Evolutionary conservation across 345 rosid genomes (phyloP), one percentile per base, ranked within the genome.

Genomic region (Camelina sativa): DNA sequence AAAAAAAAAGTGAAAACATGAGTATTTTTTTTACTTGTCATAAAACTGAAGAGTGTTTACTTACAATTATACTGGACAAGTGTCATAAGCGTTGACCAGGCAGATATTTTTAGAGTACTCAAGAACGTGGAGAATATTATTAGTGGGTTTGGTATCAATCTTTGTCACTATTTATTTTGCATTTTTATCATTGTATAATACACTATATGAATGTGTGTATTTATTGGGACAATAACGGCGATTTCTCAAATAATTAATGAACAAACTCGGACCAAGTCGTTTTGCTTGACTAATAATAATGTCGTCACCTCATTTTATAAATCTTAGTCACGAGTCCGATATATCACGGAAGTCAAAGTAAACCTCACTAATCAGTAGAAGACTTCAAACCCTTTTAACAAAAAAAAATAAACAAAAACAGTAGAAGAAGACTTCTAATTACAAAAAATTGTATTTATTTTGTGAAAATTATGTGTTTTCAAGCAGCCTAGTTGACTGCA

Each of bases 401-500:
- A 23, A 23, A 23, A 23, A 23, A 23, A 23, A 23, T 0, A 23
- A 23, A 2, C 1, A 23, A 25, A 25, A 25, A 25, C 17, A 17
- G 17, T 17, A 17, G 20, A 38, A 62, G 28, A 58, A 25, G 28
- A 25, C 55, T 57, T 40, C 10, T 44, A 57, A 48, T 56, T 53
- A 16, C 12, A 6, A 34, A n/a, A 40, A 2, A 19, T 20, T 19
- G 0, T 12, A 8, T 44, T 58, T 34, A 4, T 47, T 25, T 30
- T 32, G 20, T 20, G 11, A 11, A 34, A 44, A 67, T 48, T 17
- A 43, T 12, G 1, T 8, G 9, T 0, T 62, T 58, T 55, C 5
- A 16, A 75, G 69, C 47, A 60, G 56, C 63, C 79, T 60, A 9
- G 79, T 68, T 68, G 74, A 75, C 79, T 75, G 56, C 79, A 75